These are phyloP conservation scores for Leccinum pachyderme DNA, from an alignment of 1,284 basidiomycete genomes.

Conservation along the genomic window DNA sequence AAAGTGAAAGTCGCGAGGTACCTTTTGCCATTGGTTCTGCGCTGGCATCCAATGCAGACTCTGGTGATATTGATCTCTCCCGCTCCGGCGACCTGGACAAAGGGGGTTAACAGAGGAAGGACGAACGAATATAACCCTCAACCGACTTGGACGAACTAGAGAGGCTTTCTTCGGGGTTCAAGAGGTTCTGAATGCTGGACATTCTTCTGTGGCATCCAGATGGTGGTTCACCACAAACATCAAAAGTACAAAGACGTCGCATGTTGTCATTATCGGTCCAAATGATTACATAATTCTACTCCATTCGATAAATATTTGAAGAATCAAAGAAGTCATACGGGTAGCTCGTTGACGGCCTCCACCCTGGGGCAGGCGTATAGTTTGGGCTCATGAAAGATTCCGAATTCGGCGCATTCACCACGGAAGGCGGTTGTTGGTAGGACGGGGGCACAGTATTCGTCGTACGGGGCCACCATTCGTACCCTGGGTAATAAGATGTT, in stretches of 20 bases:
- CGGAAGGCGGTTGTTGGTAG: slow-evolving; percentile 16
- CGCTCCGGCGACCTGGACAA: slow-evolving; percentile 25
- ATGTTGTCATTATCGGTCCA: slow-evolving; percentile 34
- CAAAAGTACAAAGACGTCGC: slow-evolving; percentile 5
- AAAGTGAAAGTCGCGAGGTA: slow-evolving; percentile 5
- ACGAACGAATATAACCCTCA: slow-evolving; percentile 8
- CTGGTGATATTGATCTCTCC: slow-evolving; percentile 22
- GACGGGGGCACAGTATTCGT: slow-evolving; percentile 14
- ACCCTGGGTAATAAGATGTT: slow-evolving; percentile 51
- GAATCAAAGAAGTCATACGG: slow-evolving; percentile 22
- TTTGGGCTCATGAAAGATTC: slow-evolving; percentile 12
- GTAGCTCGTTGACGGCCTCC: slow-evolving; percentile 21
- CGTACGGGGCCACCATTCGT: slow-evolving; percentile 69
- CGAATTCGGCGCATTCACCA: neutral
- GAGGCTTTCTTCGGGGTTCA: slow-evolving; percentile 49
- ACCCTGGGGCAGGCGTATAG: slow-evolving; percentile 19
- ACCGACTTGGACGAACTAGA: slow-evolving; percentile 41
- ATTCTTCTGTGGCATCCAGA: slow-evolving; percentile 35
- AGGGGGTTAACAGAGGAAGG: slow-evolving; percentile 17
- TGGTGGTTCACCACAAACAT: slow-evolving; percentile 1
- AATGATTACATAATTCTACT: slow-evolving; percentile 25
- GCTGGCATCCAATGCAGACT: slow-evolving; percentile 26
- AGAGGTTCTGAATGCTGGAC: slow-evolving; percentile 51
- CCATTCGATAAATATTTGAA: slow-evolving; percentile 23
- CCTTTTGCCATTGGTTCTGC: slow-evolving; percentile 11